Conservation (phyloP, 2,329 filamentous ascomycete species). For the Botrytis paeoniae region DNA sequence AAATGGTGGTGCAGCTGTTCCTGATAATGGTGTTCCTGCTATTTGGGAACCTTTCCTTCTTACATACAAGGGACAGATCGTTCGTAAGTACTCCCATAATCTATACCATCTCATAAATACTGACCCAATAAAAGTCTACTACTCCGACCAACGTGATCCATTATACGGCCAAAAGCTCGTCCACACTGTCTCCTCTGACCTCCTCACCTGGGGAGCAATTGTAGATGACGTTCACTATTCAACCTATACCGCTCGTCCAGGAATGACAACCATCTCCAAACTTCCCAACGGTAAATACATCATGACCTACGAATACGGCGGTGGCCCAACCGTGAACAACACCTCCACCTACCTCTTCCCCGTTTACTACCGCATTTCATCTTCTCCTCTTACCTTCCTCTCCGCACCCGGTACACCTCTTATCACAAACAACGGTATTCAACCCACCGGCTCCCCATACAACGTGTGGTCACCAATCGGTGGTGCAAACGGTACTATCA, state of each 20-base stretch:
- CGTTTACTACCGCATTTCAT: slow-evolving; percentile 37
- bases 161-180: slow-evolving; percentile 65
- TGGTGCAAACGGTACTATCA: slow-evolving; percentile 35
- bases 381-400: slow-evolving; percentile 35
- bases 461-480: slow-evolving; percentile 35
- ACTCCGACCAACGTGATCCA: slow-evolving; percentile 67
- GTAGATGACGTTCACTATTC: slow-evolving; percentile 62
- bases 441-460: slow-evolving; percentile 35
- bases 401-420: slow-evolving; percentile 28
- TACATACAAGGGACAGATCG: slow-evolving; percentile 55
- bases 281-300: slow-evolving; percentile 57
- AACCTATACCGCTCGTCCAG: slow-evolving; percentile 62
- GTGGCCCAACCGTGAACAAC: slow-evolving; percentile 25
- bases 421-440: slow-evolving; percentile 30
- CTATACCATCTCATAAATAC: not conserved
- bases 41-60: slow-evolving; percentile 72
- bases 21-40: slow-evolving; percentile 60
- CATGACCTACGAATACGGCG: slow-evolving; percentile 55
- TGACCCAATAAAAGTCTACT: slow-evolving; percentile 49
- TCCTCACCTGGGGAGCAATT: slow-evolving; percentile 56
- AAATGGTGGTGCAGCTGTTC: slow-evolving; percentile 55
- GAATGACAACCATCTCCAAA: slow-evolving; percentile 62
- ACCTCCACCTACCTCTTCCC: slow-evolving; percentile 33
- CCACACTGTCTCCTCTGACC: slow-evolving; percentile 54
- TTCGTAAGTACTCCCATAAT: slow-evolving; percentile 35